A percentile compares a stretch with the other conserved stretches of the same genome.
Evolutionary conservation across 2,329 filamentous ascomycete genomes (phyloP).

Genomic region (Alternaria gansuensis): DNA sequence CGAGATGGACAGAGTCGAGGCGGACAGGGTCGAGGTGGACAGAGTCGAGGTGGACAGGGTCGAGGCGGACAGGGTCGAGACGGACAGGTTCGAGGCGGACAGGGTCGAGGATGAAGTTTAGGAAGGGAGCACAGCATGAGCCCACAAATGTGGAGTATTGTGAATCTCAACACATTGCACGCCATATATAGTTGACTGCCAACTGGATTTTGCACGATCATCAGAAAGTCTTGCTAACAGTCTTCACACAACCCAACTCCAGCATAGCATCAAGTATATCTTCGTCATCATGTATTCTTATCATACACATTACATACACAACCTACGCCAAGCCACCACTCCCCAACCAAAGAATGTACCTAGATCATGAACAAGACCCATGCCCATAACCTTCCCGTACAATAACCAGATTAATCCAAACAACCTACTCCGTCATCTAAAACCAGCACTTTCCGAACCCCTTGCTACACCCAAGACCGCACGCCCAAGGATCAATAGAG

Average conservation of each 20-base stretch:
- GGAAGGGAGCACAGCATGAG: too few relatives aligned
- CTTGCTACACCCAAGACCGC: constrained; percentile 42
- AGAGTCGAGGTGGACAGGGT: too few relatives aligned
- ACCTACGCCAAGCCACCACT: neutral
- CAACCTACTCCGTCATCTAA: neutral
- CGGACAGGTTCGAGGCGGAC: too few relatives aligned
- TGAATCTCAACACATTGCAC: too few relatives aligned
- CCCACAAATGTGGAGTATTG: too few relatives aligned
- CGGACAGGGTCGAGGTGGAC: too few relatives aligned
- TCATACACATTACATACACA: neutral
- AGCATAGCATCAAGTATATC: neutral
- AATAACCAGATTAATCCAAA: neutral
- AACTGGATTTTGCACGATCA: neutral
- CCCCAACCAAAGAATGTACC: neutral
- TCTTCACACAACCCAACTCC: neutral
- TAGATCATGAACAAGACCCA: neutral
- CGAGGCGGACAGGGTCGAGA: too few relatives aligned
- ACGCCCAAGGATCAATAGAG: constrained; percentile 33
- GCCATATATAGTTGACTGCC: too few relatives aligned
- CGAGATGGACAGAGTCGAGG: too few relatives aligned
- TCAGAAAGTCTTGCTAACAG: neutral
- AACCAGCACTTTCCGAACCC: constrained; percentile 42
- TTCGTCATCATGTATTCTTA: neutral
- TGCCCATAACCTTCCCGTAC: neutral
- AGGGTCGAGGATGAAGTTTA: too few relatives aligned